Conservation (phyloP, 345 rosid genomes). For the Noccaea bulbosa region DNA sequence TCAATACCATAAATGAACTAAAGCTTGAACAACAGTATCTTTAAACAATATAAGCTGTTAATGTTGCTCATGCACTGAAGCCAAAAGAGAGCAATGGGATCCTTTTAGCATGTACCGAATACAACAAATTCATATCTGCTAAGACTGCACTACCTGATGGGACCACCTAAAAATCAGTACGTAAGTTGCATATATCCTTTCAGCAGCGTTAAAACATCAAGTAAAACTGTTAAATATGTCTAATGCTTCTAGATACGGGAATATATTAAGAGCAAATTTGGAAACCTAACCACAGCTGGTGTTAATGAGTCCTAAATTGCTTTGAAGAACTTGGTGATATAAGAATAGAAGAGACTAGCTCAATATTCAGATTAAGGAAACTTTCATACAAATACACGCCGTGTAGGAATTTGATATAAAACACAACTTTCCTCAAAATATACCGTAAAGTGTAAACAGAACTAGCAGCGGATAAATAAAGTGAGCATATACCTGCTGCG, state of each 20-base stretch:
- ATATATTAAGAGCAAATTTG: conserved; percentile 16
- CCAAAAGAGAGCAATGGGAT: conserved; percentile 18
- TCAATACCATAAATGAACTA: conserved; percentile 17
- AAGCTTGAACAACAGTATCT: conserved; percentile 9
- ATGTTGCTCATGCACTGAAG: conserved; percentile 9
- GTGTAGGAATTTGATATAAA: conserved; percentile 11
- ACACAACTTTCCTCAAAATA: conserved; percentile 24
- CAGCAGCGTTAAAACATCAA: too few species aligned
- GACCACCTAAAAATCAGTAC: conserved; percentile 4
- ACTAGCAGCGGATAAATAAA: conserved; percentile 11
- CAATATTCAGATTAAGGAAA: conserved; percentile 24
- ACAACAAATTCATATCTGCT: conserved; percentile 22
- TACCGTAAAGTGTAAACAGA: conserved; percentile 8
- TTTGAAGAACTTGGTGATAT: conserved; percentile 6
- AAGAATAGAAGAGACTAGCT: conserved; percentile 25
- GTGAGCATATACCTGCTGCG: conserved; percentile 68
- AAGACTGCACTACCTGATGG: conserved; percentile 18
- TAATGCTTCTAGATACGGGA: not conserved
- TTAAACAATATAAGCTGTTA: conserved; percentile 9
- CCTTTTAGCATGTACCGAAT: conserved; percentile 18
- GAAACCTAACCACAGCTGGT: conserved; percentile 2
- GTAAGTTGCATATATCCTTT: not conserved
- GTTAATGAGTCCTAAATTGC: conserved; percentile 1
- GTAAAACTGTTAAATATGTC: too few species aligned
- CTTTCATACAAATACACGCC: conserved; percentile 17